Evolutionary conservation across 2,329 filamentous ascomycete genomes (phyloP).

Genomic region (Cadophora luteo-olivacea): DNA sequence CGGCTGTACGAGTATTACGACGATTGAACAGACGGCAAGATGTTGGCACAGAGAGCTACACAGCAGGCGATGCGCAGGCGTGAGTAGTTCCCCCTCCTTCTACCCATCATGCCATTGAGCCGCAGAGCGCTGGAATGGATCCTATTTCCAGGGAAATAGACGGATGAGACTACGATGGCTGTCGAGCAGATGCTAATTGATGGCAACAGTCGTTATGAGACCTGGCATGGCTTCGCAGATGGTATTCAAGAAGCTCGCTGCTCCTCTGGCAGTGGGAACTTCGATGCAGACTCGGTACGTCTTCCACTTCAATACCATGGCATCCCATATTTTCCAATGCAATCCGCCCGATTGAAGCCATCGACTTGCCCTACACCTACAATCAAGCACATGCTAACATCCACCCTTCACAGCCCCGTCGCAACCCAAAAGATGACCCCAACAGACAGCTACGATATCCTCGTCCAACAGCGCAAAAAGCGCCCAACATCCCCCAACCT

Average conservation of each 20-base stretch:
- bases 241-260: slow-evolving; percentile 48
- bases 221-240: slow-evolving; percentile 49
- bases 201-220: slow-evolving; percentile 23
- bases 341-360: not conserved
- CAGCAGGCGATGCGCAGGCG: slow-evolving; percentile 52
- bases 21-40: slow-evolving; percentile 39
- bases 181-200: slow-evolving; percentile 4
- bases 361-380: not conserved
- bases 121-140: too few species aligned
- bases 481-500: slow-evolving; percentile 75
- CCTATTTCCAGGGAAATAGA: not conserved
- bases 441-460: slow-evolving; percentile 58
- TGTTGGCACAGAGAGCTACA: slow-evolving; percentile 52
- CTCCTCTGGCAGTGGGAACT: slow-evolving; percentile 49
- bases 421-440: slow-evolving; percentile 54
- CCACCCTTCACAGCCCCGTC: slow-evolving; percentile 49
- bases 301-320: not conserved
- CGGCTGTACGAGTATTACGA: slow-evolving; percentile 16
- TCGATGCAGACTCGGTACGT: slow-evolving; percentile 56
- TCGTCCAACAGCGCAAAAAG: slow-evolving; percentile 69
- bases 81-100: slow-evolving; percentile 38
- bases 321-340: not conserved
- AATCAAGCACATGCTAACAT: not conserved
- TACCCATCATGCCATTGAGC: not conserved
- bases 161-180: not conserved